Evolutionary conservation across 1,284 basidiomycete genomes (phyloP).

Genomic region (Leccinum variabile): DNA sequence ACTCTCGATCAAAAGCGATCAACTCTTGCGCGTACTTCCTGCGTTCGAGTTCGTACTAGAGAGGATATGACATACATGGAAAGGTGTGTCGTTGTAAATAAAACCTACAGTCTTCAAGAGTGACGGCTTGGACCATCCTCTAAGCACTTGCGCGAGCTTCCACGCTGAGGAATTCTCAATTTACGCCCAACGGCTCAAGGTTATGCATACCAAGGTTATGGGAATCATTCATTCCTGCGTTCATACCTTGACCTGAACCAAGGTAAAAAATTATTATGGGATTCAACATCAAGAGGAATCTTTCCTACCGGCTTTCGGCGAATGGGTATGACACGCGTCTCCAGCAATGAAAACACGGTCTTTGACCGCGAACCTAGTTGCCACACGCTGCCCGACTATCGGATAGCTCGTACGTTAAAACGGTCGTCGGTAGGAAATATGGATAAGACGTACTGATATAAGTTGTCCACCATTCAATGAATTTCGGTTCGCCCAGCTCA

Average conservation of each 20-base stretch:
- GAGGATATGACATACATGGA: slow-evolving; percentile 17
- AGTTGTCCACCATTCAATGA: not conserved
- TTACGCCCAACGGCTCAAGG: not conserved
- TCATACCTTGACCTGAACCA: slow-evolving; percentile 53
- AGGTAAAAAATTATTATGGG: not conserved
- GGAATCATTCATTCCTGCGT: slow-evolving; percentile 74
- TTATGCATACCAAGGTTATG: slow-evolving; percentile 54
- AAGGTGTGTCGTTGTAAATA: not conserved
- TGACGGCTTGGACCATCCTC: slow-evolving; percentile 43
- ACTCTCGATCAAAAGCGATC: slow-evolving; percentile 77
- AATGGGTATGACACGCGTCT: slow-evolving; percentile 1
- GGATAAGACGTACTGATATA: not conserved
- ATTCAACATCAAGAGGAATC: not conserved
- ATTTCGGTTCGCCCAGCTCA: not conserved
- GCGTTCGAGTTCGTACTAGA: slow-evolving; percentile 62
- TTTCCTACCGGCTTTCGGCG: not conserved
- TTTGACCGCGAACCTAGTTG: not conserved
- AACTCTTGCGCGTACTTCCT: slow-evolving; percentile 75
- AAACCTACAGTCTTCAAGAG: slow-evolving; percentile 67
- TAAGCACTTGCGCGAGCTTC: slow-evolving; percentile 1
- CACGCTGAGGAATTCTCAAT: not conserved
- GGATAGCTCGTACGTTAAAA: not conserved
- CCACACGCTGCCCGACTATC: not conserved
- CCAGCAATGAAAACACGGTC: slow-evolving; percentile 1
- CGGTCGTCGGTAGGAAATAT: not conserved